These are phyloP conservation scores for Incumbomyces delicatus DNA, from an alignment of 2,329 filamentous ascomycete genomes.

Conservation along the genomic window DNA sequence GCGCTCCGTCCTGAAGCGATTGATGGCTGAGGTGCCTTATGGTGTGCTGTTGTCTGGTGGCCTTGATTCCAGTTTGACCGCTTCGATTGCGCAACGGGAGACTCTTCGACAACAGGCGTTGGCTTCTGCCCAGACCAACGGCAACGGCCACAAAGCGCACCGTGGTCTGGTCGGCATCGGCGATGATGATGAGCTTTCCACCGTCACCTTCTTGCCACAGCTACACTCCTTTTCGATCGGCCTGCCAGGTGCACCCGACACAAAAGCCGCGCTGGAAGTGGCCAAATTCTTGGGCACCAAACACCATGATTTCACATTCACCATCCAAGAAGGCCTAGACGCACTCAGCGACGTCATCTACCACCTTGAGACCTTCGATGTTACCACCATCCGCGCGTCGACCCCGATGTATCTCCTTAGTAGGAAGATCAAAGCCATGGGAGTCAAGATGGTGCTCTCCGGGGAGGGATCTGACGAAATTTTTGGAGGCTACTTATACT, in stretches of 20 bases:
- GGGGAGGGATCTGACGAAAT: conserved; percentile 97
- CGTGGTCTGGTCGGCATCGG: conserved; percentile 85
- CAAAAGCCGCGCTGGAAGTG: conserved; percentile 81
- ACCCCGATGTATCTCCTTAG: conserved; percentile 98
- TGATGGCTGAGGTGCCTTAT: conserved; percentile 98
- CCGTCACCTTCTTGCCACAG: conserved; percentile 82
- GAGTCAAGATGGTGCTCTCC: conserved; percentile 97
- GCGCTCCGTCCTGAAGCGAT: conserved; percentile 82
- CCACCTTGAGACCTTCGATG: conserved; percentile 95
- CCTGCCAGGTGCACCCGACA: conserved; percentile 84
- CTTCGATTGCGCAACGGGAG: conserved; percentile 90
- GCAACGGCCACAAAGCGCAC: conserved; percentile 39
- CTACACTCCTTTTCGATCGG: conserved; percentile 99
- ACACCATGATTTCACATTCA: conserved; percentile 97
- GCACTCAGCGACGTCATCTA: conserved; percentile 95
- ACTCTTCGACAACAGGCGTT: conserved; percentile 60
- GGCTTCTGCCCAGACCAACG: conserved; percentile 27
- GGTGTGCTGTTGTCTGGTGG: conserved; percentile 92
- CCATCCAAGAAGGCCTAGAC: conserved; percentile 92
- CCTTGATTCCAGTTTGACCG: conserved; percentile 89
- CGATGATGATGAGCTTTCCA: conserved; percentile 78
- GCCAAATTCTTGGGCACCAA: conserved; percentile 95
- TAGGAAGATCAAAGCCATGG: conserved; percentile 98
- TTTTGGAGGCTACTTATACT: conserved; percentile 97
- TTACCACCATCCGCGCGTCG: conserved; percentile 94